Base-by-base conservation (phyloP, 169 alveolate genomes). In the Cryptosporidium ubiquitum region DNA sequence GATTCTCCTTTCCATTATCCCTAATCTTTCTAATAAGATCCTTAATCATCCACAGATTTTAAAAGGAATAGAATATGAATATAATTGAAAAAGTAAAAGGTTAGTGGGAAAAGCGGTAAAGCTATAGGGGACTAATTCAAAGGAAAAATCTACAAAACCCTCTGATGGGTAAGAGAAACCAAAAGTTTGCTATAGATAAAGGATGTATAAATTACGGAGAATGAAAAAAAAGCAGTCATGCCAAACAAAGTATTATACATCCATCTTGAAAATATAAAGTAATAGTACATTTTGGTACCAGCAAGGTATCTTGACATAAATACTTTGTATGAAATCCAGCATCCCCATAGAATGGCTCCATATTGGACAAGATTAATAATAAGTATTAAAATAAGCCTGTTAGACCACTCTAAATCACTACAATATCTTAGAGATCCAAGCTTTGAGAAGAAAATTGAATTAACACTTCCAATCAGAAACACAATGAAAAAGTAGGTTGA, bases 341-440 rank as follows among this genome's bases (percentile, higher is more conserved):
- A 79, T 39, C 89, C 89, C 89, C 89, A 79, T 16, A 79, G 26
- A 10, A 79, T 57, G 26, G 89, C 89, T 35, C 89, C 89, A 33
- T 79, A 79, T 79, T 79, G 89, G 6, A 79, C 29, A 4, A 79
- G 69, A 29, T 79, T 79, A 18, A 79, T 79, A 5, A 61, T 47
- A 29, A 79, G 75, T 60, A 79, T 79, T 60, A 66, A 9, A 40
- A 79, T 79, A 5, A 79, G 68, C 12, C 40, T 61, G 49, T 79
- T 79, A 0, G 89, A 79, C 89, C 89, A 79, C 29, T 79, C 89
- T 16, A 14, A 4, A 42, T 79, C 89, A 64, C 89, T 79, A 39
- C 79, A 79, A 35, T 79, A 79, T 49, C 75, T 79, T 0, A 58
- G 66, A n/a, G 89, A 79, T 10, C 89, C 89, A 4, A 79, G 75